These are phyloP conservation scores for Penicillium verhagenii DNA, from an alignment of 495 filamentous ascomycete genomes.

Conservation along the genomic window DNA sequence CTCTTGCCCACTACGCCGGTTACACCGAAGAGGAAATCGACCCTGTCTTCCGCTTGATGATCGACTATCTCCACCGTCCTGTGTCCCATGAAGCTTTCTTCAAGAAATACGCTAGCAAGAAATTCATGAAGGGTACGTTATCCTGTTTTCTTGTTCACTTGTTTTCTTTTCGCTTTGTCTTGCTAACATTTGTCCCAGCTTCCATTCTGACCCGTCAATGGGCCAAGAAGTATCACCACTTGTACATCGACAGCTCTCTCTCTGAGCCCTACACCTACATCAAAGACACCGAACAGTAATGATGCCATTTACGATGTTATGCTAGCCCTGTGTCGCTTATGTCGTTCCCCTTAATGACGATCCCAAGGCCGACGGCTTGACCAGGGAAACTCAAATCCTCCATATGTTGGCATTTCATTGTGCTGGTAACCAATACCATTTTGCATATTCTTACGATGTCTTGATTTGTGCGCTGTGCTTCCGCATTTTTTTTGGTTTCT, in stretches of 20 bases:
- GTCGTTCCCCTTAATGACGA: conserved; percentile 28
- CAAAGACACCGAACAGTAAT: conserved; percentile 39
- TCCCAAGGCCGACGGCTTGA: conserved; percentile 25
- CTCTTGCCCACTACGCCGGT: conserved; percentile 88
- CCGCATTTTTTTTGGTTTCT: conserved; percentile 41
- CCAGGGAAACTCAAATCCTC: conserved; percentile 34
- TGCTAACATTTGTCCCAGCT: conserved; percentile 50
- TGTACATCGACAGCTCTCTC: conserved; percentile 43
- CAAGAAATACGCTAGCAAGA: conserved; percentile 99
- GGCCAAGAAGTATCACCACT: conserved; percentile 71
- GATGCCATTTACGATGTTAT: conserved; percentile 29
- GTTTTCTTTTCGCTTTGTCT: not conserved
- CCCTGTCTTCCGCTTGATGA: conserved; percentile 89
- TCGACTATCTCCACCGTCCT: conserved; percentile 87
- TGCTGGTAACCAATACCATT: conserved; percentile 41
- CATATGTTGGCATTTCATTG: conserved; percentile 49
- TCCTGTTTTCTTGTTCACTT: too few relatives aligned
- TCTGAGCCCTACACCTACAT: conserved; percentile 38
- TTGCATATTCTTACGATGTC: conserved; percentile 50
- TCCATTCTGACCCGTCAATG: conserved; percentile 89
- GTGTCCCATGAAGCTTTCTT: conserved; percentile 96
- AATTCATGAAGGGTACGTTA: conserved; percentile 87
- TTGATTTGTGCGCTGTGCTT: conserved; percentile 39
- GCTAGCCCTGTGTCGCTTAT: conserved; percentile 26
- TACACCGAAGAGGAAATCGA: conserved; percentile 90